phyloP scores from a whole-genome alignment of 352 stramenopile genomes.

The Phytophthora cryptogea region DNA sequence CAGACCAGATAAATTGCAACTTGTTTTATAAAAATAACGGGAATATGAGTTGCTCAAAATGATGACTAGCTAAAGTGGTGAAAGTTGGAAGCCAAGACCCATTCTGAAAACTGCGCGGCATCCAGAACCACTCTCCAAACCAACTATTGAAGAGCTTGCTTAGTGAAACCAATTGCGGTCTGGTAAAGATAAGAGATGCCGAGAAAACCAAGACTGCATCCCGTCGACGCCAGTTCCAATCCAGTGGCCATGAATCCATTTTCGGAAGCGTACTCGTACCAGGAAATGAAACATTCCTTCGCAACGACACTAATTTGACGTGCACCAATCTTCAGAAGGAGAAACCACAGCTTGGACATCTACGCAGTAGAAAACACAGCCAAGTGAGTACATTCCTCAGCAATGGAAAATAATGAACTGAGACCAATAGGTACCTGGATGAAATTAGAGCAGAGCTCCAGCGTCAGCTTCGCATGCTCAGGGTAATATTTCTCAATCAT shows the following conservation, averaged over 20 bases:
- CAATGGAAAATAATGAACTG: neutral
- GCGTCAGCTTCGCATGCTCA: conserved; percentile 64
- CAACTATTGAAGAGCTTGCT: conserved; percentile 30
- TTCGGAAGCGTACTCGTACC: conserved; percentile 68
- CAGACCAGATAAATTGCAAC: neutral
- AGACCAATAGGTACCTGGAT: conserved; percentile 46
- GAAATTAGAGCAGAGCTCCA: conserved; percentile 77
- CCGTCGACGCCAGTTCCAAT: conserved; percentile 66
- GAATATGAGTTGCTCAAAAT: conserved; percentile 23
- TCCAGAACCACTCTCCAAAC: neutral
- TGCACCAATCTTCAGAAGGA: conserved; percentile 78
- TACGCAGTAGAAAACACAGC: conserved; percentile 20
- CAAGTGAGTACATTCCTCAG: neutral
- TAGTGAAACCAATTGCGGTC: conserved; percentile 44
- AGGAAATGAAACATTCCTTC: conserved; percentile 68
- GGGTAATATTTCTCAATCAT: conserved; percentile 84
- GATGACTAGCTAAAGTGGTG: conserved; percentile 6
- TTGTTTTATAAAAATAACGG: conserved; percentile 34
- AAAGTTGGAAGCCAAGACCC: neutral
- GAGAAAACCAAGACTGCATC: conserved; percentile 68
- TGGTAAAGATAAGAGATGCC: conserved; percentile 66
- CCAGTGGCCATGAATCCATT: conserved; percentile 75
- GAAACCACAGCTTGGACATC: conserved; percentile 83
- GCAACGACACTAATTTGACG: conserved; percentile 70
- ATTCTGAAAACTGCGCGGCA: neutral